Base-by-base conservation (phyloP, 768 basidiomycete species). In the Fistulinella prunicolor region DNA sequence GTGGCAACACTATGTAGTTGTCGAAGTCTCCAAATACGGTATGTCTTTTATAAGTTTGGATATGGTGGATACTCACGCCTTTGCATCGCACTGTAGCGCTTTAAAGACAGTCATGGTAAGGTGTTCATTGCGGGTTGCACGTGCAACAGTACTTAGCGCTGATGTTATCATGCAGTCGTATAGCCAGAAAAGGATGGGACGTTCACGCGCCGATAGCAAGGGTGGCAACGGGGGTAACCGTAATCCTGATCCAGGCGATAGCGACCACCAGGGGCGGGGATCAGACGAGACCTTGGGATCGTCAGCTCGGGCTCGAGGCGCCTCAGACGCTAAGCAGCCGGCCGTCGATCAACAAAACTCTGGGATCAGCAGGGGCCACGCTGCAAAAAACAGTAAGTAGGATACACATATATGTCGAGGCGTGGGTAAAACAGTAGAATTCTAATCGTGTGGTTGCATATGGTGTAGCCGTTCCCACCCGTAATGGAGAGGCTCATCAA, bases 1-100 rank as follows among this genome's bases (percentile, higher is more conserved):
- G 93, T 96, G 9, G 91, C 94, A 9, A 95, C 94, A 3, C 71
- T 97, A 4, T 93, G 91, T 61, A 89, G 83, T 54, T 89, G 87
- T 64, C 81, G 90, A 53, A 87, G 89, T 61, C 71, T 97, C 48
- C 94, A 96, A 61, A 92, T 96, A 57, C 76, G 94, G 84, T 87
- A 68, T 42, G 80, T 76, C 47, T 53, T 49, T 47, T 46, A 28
- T 16, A 57, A 47, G 6, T 56, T 58, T 61, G 36, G 39, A 44
- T 34, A 22, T 37, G 42, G 23, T 52, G 51, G 10, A 44, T 44
- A 40, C 30, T 55, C 42, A 44, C 51, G 49, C 36, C 44, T 51
- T 32, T 43, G 7, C 44, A 6, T 50, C 32, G 38, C 17, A 14
- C 48, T 20, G 21, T 52, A 89, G 86, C 22, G 87, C 89, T 7